A percentile compares a stretch with the other conserved stretches of the same genome.
phyloP scores from a whole-genome alignment of 2,329 filamentous ascomycete species.

The Fusarium scirpi region DNA sequence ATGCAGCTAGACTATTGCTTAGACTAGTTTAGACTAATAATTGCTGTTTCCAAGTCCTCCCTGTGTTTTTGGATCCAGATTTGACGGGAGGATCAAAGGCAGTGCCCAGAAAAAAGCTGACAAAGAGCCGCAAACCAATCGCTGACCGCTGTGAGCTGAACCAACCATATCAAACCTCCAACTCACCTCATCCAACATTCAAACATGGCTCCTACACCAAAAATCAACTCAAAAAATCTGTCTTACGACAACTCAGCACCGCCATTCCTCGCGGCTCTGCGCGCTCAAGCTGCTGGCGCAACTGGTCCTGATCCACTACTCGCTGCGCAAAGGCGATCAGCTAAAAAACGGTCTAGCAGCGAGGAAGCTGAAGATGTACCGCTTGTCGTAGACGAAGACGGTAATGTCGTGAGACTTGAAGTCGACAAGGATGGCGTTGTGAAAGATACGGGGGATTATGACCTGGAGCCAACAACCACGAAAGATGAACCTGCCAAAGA shows the following conservation, averaged over 20 bases:
- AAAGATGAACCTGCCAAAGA: slow-evolving; percentile 51
- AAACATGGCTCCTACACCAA: slow-evolving; percentile 65
- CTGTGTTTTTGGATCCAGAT: background rate
- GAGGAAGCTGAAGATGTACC: slow-evolving; percentile 83
- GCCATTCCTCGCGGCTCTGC: slow-evolving; percentile 70
- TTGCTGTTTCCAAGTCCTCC: slow-evolving; percentile 7
- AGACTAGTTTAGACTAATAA: slow-evolving; percentile 19
- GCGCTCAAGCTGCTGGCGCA: slow-evolving; percentile 63
- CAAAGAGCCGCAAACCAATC: slow-evolving; percentile 31
- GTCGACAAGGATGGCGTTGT: slow-evolving; percentile 59
- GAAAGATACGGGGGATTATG: slow-evolving; percentile 48
- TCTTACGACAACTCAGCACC: slow-evolving; percentile 71
- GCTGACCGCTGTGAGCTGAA: slow-evolving; percentile 15
- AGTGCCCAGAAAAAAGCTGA: slow-evolving; percentile 23
- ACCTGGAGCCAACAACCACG: slow-evolving; percentile 39
- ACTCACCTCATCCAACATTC: slow-evolving; percentile 8
- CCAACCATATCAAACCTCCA: slow-evolving; percentile 24
- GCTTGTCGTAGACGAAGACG: slow-evolving; percentile 78
- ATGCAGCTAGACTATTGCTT: slow-evolving; percentile 26
- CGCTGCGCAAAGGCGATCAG: slow-evolving; percentile 61
- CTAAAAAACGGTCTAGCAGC: slow-evolving; percentile 68
- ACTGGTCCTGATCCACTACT: slow-evolving; percentile 66
- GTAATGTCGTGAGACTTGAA: slow-evolving; percentile 69
- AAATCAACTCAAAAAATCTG: slow-evolving; percentile 78
- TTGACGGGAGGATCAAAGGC: background rate